These are phyloP conservation scores for Pleurotus djamor DNA, from an alignment of 768 basidiomycete genomes.

Conservation along the genomic window DNA sequence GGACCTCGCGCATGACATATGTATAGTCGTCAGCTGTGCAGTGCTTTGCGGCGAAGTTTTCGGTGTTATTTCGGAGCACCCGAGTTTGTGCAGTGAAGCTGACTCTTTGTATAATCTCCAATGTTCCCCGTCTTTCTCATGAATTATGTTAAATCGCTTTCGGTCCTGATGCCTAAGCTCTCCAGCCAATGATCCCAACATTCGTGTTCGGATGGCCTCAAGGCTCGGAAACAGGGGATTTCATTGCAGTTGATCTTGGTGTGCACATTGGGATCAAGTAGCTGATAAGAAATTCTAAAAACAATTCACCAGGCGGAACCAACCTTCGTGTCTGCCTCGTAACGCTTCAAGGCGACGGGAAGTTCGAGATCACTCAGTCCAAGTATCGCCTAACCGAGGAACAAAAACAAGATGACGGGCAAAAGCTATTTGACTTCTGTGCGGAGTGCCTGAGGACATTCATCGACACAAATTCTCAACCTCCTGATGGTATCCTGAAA, in stretches of 20 bases:
- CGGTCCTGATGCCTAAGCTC: slow-evolving; percentile 9
- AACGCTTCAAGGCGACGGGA: slow-evolving; percentile 85
- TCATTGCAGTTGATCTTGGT: slow-evolving; percentile 89
- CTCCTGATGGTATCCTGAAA: slow-evolving; percentile 43
- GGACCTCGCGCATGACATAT: too few relatives aligned
- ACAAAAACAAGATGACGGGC: slow-evolving; percentile 97
- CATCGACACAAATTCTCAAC: slow-evolving; percentile 67
- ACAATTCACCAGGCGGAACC: slow-evolving; percentile 66
- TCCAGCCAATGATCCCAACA: slow-evolving; percentile 93
- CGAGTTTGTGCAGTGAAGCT: neutral
- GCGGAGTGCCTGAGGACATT: slow-evolving; percentile 92
- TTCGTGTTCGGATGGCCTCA: slow-evolving; percentile 96
- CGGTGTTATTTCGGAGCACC: too few relatives aligned
- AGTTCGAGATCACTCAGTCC: slow-evolving; percentile 97
- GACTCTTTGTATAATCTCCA: neutral
- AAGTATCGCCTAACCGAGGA: slow-evolving; percentile 98
- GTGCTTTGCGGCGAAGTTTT: too few relatives aligned
- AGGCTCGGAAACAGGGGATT: slow-evolving; percentile 86
- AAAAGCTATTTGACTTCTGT: slow-evolving; percentile 96
- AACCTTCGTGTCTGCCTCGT: slow-evolving; percentile 99
- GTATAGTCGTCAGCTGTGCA: too few relatives aligned
- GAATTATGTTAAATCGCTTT: neutral
- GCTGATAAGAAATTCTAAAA: slow-evolving; percentile 3
- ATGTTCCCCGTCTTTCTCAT: neutral
- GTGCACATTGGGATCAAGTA: slow-evolving; percentile 19